Evolutionary conservation across 1,284 basidiomycete genomes (phyloP).

Genomic region (Erythrobasidium hasegawianum): DNA sequence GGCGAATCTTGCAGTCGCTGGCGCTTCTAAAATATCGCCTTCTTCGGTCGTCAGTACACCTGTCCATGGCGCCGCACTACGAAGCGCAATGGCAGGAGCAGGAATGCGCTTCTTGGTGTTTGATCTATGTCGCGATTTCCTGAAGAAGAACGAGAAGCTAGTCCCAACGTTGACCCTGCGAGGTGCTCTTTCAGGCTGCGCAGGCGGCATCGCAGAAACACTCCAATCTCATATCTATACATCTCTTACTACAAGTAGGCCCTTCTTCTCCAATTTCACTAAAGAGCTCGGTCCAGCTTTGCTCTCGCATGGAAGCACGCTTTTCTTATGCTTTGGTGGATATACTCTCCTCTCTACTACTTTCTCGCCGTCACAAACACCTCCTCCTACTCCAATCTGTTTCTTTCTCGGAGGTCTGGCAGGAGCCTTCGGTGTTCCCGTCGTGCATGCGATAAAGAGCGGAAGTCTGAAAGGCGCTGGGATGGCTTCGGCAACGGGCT

Average conservation of each 20-base stretch:
- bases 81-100: conserved; percentile 7
- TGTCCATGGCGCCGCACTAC: neutral
- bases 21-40: neutral
- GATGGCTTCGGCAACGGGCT: conserved; percentile 11
- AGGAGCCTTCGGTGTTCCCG: conserved; percentile 20
- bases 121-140: conserved; percentile 18
- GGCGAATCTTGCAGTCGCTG: neutral
- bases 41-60: neutral
- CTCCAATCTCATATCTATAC: conserved; percentile 2
- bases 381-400: conserved; percentile 3
- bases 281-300: conserved; percentile 5
- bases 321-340: conserved; percentile 28
- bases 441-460: neutral
- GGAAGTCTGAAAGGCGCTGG: neutral
- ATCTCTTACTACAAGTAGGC: neutral
- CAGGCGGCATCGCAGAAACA: conserved; percentile 20
- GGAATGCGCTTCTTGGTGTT: conserved; percentile 24
- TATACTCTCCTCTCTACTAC: conserved; percentile 21
- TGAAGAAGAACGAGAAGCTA: neutral
- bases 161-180: conserved; percentile 2
- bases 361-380: conserved; percentile 9
- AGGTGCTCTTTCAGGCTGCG: conserved; percentile 17
- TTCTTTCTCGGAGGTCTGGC: conserved; percentile 22
- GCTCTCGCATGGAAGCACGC: conserved; percentile 16
- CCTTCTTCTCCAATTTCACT: neutral